A percentile compares a stretch with the other conserved stretches of the same genome.
Evolutionary conservation across 78 protist genomes (phyloP).

Genomic region (Dictyostelium capitatum): DNA sequence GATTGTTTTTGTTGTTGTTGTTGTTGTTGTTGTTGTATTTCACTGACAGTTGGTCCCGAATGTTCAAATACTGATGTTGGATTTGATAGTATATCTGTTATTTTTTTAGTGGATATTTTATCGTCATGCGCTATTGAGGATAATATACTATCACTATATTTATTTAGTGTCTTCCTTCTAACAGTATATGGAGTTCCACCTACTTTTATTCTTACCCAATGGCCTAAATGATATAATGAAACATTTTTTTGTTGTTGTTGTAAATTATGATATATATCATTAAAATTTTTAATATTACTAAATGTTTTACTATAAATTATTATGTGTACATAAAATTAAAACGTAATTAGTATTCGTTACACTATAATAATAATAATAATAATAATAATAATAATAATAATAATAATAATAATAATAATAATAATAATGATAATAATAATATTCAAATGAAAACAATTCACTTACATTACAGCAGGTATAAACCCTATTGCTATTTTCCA

Average conservation of each 20-base stretch:
- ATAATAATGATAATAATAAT: background rate
- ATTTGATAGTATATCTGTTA: conserved; percentile 24
- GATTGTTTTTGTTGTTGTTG: background rate
- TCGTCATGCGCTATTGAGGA: conserved; percentile 42
- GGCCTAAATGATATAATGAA: conserved; percentile 65
- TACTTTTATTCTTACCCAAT: conserved; percentile 72
- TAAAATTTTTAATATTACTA: conserved; percentile 40
- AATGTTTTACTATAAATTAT: conserved; percentile 36
- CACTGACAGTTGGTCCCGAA: background rate
- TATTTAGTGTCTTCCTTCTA: conserved; percentile 65
- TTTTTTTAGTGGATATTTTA: conserved; percentile 25
- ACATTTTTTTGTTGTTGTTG: conserved; percentile 67
- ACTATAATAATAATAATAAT: no score
- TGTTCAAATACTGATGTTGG: conserved; percentile 20
- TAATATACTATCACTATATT: conserved; percentile 32
- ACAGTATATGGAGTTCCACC: conserved; percentile 65
- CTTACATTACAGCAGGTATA: conserved; percentile 1
- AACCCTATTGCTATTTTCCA: background rate
- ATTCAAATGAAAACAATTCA: background rate
- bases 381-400: background rate
- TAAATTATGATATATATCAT: conserved; percentile 46
- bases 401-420: background rate
- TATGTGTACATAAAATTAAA: background rate
- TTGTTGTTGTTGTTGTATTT: no score
- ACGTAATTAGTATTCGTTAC: no score